Conservation (phyloP, 495 filamentous ascomycete species). For the Jackrogersella minutella region DNA sequence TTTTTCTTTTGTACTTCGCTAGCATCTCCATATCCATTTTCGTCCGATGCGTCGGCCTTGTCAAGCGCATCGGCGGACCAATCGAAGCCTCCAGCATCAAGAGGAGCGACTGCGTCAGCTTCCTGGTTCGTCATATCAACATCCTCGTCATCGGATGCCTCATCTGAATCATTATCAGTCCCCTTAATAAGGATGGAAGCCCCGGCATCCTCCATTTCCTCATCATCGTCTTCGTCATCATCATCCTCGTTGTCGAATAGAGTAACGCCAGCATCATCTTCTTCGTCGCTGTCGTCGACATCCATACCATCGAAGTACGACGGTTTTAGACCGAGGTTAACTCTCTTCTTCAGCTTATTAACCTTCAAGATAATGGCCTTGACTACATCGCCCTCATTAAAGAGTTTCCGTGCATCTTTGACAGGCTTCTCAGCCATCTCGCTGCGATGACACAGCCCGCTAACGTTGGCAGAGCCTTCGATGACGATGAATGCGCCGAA, state of each 20-base stretch:
- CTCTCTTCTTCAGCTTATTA: slow-evolving; percentile 72
- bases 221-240: slow-evolving; percentile 54
- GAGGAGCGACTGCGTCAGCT: slow-evolving; percentile 56
- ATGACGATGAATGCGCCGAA: slow-evolving; percentile 94
- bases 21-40: slow-evolving; percentile 56
- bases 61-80: slow-evolving; percentile 75
- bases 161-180: slow-evolving; percentile 50
- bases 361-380: slow-evolving; percentile 88
- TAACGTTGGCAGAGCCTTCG: slow-evolving; percentile 83
- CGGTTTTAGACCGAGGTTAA: slow-evolving; percentile 91
- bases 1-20: slow-evolving; percentile 73
- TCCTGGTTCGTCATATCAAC: slow-evolving; percentile 56
- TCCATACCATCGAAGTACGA: slow-evolving; percentile 79
- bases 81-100: slow-evolving; percentile 84
- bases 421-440: slow-evolving; percentile 86
- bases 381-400: slow-evolving; percentile 85
- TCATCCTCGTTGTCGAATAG: slow-evolving; percentile 55
- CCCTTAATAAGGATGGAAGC: slow-evolving; percentile 62
- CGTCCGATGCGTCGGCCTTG: slow-evolving; percentile 56
- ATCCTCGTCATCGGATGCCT: slow-evolving; percentile 58
- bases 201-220: slow-evolving; percentile 59
- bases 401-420: slow-evolving; percentile 81
- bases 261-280: slow-evolving; percentile 58
- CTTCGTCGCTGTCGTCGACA: slow-evolving; percentile 55
- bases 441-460: slow-evolving; percentile 88